Percentiles rank a stretch among this genome's conserved stretches.
Evolutionary conservation across 129 eudicot species (phyloP).

Genomic region (Solidago caesia): DNA sequence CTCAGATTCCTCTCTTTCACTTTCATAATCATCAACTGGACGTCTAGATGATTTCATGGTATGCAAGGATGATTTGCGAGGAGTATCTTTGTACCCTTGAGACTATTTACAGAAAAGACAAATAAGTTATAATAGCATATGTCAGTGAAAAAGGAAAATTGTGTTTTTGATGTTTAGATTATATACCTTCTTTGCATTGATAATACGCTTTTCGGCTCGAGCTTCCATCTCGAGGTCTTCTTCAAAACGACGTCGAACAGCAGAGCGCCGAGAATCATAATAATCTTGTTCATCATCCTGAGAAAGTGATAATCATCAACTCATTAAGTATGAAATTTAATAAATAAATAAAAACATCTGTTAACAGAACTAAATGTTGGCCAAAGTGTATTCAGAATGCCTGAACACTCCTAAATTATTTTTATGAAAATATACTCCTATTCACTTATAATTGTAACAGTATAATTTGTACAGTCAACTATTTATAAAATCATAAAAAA

Average conservation of each 20-base stretch:
- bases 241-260: slow-evolving; percentile 66
- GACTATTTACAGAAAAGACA: slow-evolving; percentile 30
- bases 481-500: neutral
- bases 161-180: neutral
- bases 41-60: slow-evolving; percentile 70
- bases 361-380: neutral
- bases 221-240: slow-evolving; percentile 95
- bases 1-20: slow-evolving; percentile 89
- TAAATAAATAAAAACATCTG: neutral
- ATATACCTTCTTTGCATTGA: slow-evolving; percentile 84
- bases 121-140: slow-evolving; percentile 5
- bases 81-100: slow-evolving; percentile 64
- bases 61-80: slow-evolving; percentile 57
- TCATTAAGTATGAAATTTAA: neutral
- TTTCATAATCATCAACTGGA: slow-evolving; percentile 77
- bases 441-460: neutral
- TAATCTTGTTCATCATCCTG: slow-evolving; percentile 92
- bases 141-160: neutral
- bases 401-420: neutral
- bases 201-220: slow-evolving; percentile 91
- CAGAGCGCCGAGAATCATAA: slow-evolving; percentile 71
- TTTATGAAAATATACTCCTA: neutral
- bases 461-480: neutral
- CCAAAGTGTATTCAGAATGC: neutral
- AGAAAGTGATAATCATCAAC: neutral